These are phyloP conservation scores for Dionaea muscipula DNA, from an alignment of 179 eudicot species.

Conservation along the genomic window DNA sequence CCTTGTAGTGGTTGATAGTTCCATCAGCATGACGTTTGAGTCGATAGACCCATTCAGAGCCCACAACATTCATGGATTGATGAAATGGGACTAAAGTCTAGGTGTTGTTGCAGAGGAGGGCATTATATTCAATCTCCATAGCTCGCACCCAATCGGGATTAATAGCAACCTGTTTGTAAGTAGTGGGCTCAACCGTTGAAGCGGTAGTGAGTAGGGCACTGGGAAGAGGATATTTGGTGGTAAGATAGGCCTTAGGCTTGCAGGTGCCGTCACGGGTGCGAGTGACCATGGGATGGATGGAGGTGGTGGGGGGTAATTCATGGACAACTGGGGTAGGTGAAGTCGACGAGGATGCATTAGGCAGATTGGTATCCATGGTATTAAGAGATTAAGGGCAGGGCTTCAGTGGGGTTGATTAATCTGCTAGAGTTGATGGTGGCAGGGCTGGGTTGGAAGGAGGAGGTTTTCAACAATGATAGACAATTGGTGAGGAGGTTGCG, in stretches of 20 bases:
- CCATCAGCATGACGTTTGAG: constrained; percentile 5
- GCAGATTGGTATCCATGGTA: no score
- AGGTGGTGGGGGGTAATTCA: not conserved
- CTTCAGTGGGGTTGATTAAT: no score
- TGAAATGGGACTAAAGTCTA: not conserved
- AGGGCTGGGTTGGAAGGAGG: no score
- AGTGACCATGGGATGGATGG: no score
- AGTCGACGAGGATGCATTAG: no score
- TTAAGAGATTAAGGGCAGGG: no score
- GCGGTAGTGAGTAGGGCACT: no score
- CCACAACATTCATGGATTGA: not conserved
- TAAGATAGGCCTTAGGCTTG: no score
- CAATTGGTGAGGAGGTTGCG: no score
- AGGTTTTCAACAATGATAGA: no score
- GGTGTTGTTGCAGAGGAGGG: constrained; percentile 7
- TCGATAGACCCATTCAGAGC: constrained; percentile 5
- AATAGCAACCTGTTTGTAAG: not conserved
- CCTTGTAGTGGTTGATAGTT: not conserved
- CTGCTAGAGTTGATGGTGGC: no score
- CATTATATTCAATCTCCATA: constrained; percentile 1
- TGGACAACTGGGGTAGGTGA: no score
- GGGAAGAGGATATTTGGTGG: not conserved
- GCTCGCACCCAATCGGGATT: not conserved
- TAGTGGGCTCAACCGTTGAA: not conserved
- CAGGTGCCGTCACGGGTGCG: not conserved